A percentile compares a stretch with the other conserved stretches of the same genome.
phyloP scores from a whole-genome alignment of 106 monocot species.

The Dendrobium nobile region DNA sequence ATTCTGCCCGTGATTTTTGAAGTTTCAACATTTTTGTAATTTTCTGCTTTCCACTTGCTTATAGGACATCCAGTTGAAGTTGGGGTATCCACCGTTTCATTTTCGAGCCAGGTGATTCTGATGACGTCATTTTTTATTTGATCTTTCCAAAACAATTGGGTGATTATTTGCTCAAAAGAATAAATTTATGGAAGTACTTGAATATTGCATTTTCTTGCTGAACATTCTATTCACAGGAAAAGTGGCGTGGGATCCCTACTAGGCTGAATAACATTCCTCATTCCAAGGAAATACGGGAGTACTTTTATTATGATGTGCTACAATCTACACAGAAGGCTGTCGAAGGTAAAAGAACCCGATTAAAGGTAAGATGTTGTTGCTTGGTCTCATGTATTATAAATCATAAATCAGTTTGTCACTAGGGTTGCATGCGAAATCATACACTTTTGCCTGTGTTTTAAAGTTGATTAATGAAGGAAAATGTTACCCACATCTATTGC shows the following conservation, averaged over 20 bases:
- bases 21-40: background rate
- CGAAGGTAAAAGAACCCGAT: constrained; percentile 64
- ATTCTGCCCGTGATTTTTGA: no score
- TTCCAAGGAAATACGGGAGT: constrained; percentile 88
- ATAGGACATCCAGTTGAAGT: background rate
- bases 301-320: constrained; percentile 82
- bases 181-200: background rate
- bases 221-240: constrained; percentile 25
- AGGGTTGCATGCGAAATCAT: background rate
- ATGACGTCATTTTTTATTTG: background rate
- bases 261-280: constrained; percentile 93
- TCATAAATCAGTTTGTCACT: background rate
- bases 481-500: background rate
- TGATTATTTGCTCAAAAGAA: background rate
- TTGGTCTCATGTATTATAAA: background rate
- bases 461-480: background rate
- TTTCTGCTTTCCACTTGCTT: background rate
- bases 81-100: background rate
- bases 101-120: background rate
- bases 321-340: constrained; percentile 66
- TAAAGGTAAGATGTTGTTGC: constrained; percentile 47
- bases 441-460: background rate
- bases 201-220: background rate
- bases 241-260: constrained; percentile 95
- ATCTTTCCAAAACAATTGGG: background rate